Evolutionary conservation across 306 rosid genomes (phyloP), one percentile per base, ranked within the genome.

Genomic region (Dryas alaskensis): DNA sequence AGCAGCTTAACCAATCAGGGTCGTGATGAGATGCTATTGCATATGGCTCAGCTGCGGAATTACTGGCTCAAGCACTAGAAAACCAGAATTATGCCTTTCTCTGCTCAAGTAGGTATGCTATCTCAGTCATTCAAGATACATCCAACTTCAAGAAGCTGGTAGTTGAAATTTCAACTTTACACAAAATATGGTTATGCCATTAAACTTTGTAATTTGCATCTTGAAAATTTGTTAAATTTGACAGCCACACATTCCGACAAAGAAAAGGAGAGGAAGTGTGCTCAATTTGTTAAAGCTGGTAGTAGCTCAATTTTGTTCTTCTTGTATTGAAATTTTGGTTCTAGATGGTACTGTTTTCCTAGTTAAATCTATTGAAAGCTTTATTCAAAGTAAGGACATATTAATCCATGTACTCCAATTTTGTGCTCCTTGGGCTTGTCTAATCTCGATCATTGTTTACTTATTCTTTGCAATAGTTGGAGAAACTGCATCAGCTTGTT

Each of bases 11-110:
- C 98, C 61, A 83, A 87, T 81, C 96, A 92, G 72, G 99, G 99
- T 60, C 97, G 98, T 7, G 99, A 95, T 61, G 99, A 95, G 82
- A 90, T 92, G 74, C 84, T 95, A 51, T 86, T 95, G 22, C 98
- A 95, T 67, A 95, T 95, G 88, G 95, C 98, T 54, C 99, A 92
- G 86, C 88, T 95, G 39, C 87, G 99, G 51, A 92, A 88, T 77
- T 95, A 95, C 85, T 95, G 99, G 99, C 97, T 95, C 83, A 88
- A 95, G 87, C 93, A 95, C 87, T 90, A 87, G 81, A 49, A 25
- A 25, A 27, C 19, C 12, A 42, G 70, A 3, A 70, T 39, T 59
- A 11, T 8, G 77, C 19, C 80, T 68, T 64, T 40, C 16, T 37
- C 49, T 65, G 51, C 17, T 42, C 22, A 50, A 44, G 49, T 73